These are phyloP conservation scores for Psilocybe subaeruginosa DNA, from an alignment of 768 basidiomycete species.

Conservation along the genomic window DNA sequence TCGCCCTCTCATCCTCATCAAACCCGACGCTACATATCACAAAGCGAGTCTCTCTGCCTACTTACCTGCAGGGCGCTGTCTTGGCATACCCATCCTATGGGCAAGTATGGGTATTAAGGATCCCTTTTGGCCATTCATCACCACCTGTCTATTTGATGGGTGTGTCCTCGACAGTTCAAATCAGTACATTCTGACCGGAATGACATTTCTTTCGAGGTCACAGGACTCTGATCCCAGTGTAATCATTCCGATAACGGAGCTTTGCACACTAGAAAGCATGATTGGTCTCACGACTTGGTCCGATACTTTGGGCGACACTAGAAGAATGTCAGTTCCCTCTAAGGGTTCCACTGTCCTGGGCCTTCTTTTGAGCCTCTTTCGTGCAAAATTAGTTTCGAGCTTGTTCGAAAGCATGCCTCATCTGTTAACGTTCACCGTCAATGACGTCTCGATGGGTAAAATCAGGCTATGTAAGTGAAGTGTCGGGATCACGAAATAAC, in stretches of 20 bases:
- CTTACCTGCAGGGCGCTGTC: neutral
- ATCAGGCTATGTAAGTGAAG: conserved; percentile 4
- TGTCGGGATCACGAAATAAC: conserved; percentile 3
- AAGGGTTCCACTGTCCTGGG: conserved; percentile 4
- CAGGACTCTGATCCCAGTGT: neutral
- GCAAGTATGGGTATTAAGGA: neutral
- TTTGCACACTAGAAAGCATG: neutral
- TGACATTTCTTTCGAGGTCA: neutral
- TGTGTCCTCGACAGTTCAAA: neutral
- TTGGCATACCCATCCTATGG: neutral
- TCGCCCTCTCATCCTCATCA: neutral
- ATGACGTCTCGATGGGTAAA: neutral
- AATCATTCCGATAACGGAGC: neutral
- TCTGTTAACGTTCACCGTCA: neutral
- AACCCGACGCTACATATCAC: neutral
- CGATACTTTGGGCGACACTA: conserved; percentile 1
- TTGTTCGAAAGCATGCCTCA: neutral
- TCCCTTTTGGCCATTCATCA: neutral
- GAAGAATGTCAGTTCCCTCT: neutral
- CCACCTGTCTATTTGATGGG: conserved; percentile 1
- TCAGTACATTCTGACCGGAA: neutral
- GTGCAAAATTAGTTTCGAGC: neutral
- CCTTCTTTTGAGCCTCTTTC: neutral
- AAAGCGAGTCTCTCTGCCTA: neutral
- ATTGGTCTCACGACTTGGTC: conserved; percentile 13